Conservation (phyloP, 1,284 basidiomycete genomes). For the Leucoagaricus sp. region DNA sequence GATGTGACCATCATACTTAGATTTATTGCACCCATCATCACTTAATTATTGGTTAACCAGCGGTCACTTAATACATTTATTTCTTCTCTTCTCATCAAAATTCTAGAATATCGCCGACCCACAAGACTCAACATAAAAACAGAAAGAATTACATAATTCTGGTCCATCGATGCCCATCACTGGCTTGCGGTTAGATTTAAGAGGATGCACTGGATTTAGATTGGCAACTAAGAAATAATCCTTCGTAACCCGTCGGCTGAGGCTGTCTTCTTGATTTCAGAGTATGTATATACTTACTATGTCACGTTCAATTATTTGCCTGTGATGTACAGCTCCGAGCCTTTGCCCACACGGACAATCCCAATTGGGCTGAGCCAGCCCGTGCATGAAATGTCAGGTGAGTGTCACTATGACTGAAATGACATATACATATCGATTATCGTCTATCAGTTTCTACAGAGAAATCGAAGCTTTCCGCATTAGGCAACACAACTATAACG, state of each 20-base stretch:
- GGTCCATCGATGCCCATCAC: not conserved
- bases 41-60: constrained; percentile 11
- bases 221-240: too few species aligned
- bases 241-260: too few species aligned
- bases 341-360: constrained; percentile 5
- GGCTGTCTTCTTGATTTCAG: too few species aligned
- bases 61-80: constrained; percentile 6
- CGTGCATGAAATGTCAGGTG: not conserved
- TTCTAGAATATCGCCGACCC: not conserved
- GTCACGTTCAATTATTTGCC: too few species aligned
- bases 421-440: too few species aligned
- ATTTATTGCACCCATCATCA: constrained; percentile 2
- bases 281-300: too few species aligned
- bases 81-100: not conserved
- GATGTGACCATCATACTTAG: constrained; percentile 4
- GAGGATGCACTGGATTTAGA: not conserved
- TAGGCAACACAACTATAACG: not conserved
- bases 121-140: not conserved
- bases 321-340: not conserved
- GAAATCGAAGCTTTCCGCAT: not conserved
- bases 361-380: not conserved
- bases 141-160: not conserved
- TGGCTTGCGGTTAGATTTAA: not conserved
- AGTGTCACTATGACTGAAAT: not conserved
- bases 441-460: not conserved